These are phyloP conservation scores for Uncinocarpus reesii DNA, from an alignment of 2,329 filamentous ascomycete genomes.

Conservation along the genomic window DNA sequence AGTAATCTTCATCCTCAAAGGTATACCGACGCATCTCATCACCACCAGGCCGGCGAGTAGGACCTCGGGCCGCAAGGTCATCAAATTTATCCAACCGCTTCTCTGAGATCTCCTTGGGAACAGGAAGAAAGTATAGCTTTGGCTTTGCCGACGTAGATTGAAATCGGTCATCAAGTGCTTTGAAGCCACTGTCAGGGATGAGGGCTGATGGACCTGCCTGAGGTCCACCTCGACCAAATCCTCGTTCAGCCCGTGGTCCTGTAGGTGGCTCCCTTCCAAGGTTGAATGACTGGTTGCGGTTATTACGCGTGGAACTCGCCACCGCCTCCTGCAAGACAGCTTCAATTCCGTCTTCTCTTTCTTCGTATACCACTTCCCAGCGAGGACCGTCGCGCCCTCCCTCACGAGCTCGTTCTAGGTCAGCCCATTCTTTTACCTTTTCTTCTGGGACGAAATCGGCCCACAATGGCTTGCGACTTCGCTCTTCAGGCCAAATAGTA, in stretches of 20 bases:
- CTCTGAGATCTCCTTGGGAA: constrained; percentile 53
- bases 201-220: constrained; percentile 11
- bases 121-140: constrained; percentile 56
- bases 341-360: constrained; percentile 46
- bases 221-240: constrained; percentile 22
- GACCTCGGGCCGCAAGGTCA: constrained; percentile 31
- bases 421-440: constrained; percentile 62
- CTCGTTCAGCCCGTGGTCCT: constrained; percentile 22
- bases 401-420: constrained; percentile 49
- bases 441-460: constrained; percentile 81
- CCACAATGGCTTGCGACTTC: constrained; percentile 70
- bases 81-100: constrained; percentile 54
- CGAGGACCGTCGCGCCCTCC: constrained; percentile 38
- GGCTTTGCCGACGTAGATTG: constrained; percentile 51
- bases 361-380: constrained; percentile 66
- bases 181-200: constrained; percentile 37
- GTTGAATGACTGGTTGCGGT: constrained; percentile 19
- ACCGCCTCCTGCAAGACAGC: constrained; percentile 47
- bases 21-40: constrained; percentile 60
- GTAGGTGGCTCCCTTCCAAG: constrained; percentile 21
- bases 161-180: constrained; percentile 52
- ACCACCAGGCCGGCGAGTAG: constrained; percentile 30
- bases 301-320: constrained; percentile 1
- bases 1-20: constrained; percentile 55
- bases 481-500: constrained; percentile 76